Evolutionary conservation across 306 rosid species (phyloP).

Genomic region (Prunus salicina): DNA sequence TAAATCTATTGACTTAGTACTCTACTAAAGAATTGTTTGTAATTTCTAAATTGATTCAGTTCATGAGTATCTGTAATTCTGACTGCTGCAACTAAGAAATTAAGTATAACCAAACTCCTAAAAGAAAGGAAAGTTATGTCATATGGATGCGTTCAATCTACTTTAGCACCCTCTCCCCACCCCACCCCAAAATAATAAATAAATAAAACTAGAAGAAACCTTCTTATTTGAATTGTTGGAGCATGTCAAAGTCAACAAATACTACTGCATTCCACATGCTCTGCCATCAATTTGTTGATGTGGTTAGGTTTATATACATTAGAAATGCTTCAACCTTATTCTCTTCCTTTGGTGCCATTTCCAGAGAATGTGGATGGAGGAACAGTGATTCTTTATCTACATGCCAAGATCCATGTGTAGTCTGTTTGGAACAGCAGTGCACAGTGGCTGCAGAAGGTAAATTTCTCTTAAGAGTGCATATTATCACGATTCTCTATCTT

Average conservation of each 20-base stretch:
- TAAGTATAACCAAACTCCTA: not conserved
- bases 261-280: not conserved
- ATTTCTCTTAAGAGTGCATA: not conserved
- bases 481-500: not conserved
- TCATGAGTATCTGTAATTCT: not conserved
- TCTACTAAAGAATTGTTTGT: not conserved
- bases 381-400: slow-evolving; percentile 51
- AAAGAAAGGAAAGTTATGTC: not conserved
- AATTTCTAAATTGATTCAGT: not conserved
- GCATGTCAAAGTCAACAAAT: not conserved
- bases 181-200: not conserved
- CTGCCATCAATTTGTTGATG: not conserved
- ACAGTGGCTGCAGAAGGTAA: slow-evolving; percentile 91
- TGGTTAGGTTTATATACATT: slow-evolving; percentile 12
- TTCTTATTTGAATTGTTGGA: not conserved
- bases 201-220: not conserved
- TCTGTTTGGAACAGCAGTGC: slow-evolving; percentile 91
- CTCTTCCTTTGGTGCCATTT: slow-evolving; percentile 18
- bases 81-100: not conserved
- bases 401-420: slow-evolving; percentile 86
- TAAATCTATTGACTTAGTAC: not conserved
- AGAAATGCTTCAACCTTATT: not conserved
- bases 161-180: not conserved
- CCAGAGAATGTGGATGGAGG: slow-evolving; percentile 93
- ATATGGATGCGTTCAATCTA: not conserved